phyloP scores from a whole-genome alignment of 345 rosid species.

The Rhodomyrtus tomentosa region DNA sequence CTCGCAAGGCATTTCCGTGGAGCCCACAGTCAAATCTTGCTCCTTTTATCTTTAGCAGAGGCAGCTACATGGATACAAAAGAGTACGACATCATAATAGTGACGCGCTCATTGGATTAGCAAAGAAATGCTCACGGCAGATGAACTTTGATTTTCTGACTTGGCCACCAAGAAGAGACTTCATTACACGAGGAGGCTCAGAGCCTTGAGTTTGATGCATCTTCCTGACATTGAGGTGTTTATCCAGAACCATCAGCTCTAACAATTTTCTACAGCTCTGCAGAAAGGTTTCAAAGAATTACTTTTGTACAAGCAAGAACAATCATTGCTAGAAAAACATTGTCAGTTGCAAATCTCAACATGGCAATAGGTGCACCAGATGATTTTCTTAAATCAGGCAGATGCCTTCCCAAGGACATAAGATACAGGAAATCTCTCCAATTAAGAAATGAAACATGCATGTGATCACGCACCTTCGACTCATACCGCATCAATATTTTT shows the following conservation, averaged over 20 bases:
- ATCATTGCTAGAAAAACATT: not conserved
- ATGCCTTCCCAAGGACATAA: not conserved
- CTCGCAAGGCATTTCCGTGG: not conserved
- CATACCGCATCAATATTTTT: not conserved
- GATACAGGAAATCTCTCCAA: not conserved
- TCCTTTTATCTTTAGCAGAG: not conserved
- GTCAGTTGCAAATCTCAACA: not conserved
- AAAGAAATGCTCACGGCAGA: constrained; percentile 55
- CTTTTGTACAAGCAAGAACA: not conserved
- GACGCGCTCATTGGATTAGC: constrained; percentile 51
- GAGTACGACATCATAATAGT: not conserved
- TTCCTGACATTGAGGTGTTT: constrained; percentile 46
- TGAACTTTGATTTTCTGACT: constrained; percentile 27
- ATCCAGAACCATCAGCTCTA: constrained; percentile 75
- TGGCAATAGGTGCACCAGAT: not conserved
- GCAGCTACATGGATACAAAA: not conserved
- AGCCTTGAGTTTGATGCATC: constrained; percentile 42
- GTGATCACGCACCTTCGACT: not conserved
- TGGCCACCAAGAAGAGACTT: constrained; percentile 27
- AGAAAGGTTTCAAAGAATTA: not conserved
- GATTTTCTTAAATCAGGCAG: not conserved
- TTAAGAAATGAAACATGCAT: not conserved
- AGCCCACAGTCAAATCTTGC: not conserved
- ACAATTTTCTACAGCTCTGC: constrained; percentile 60
- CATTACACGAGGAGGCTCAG: constrained; percentile 43